Percentiles rank a stretch among this genome's conserved stretches.
These are phyloP conservation scores for Pouteria glomerata DNA, from an alignment of 148 eudicot species.

Conservation along the genomic window DNA sequence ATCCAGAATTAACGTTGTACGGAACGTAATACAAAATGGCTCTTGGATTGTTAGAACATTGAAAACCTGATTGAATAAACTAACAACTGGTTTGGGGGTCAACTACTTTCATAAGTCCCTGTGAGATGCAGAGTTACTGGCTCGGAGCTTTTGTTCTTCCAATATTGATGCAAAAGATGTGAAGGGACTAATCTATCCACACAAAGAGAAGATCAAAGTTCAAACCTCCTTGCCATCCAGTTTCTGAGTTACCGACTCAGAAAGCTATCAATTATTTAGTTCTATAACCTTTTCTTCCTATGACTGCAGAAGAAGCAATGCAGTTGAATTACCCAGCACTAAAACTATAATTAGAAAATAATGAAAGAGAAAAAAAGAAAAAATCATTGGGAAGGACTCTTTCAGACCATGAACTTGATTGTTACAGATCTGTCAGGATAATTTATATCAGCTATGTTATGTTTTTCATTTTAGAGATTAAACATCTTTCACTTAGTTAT, in stretches of 20 bases:
- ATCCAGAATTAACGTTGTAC: too few relatives aligned
- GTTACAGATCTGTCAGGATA: too few relatives aligned
- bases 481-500: neutral
- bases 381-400: neutral
- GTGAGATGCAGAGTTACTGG: too few relatives aligned
- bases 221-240: neutral
- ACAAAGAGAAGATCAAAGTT: too few relatives aligned
- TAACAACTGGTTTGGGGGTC: too few relatives aligned
- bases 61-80: too few relatives aligned
- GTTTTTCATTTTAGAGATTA: neutral
- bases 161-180: neutral
- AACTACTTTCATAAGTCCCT: too few relatives aligned
- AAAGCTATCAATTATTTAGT: too few relatives aligned
- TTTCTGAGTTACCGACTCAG: too few relatives aligned
- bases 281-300: constrained; percentile 1
- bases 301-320: neutral
- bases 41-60: too few relatives aligned
- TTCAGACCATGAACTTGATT: neutral
- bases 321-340: neutral
- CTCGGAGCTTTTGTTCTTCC: neutral
- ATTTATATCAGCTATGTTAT: too few relatives aligned
- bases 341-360: neutral
- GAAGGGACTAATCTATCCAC: neutral
- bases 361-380: neutral
- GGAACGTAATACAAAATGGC: too few relatives aligned